Conservation (phyloP, 1,139 yeast species). For the Magnusiomyces fungicola region DNA sequence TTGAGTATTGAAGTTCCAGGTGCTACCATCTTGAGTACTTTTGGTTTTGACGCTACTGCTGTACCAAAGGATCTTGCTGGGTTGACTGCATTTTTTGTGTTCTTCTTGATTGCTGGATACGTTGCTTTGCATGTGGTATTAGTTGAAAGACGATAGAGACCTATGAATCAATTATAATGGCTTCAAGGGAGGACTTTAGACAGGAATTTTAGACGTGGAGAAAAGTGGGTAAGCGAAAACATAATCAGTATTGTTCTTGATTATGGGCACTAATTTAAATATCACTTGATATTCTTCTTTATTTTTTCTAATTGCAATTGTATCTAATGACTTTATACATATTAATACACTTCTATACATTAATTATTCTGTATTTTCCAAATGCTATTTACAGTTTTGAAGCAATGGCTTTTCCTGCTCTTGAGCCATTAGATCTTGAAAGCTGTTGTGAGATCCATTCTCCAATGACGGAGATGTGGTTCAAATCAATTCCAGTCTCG, state of each 20-base stretch:
- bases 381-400: conserved; percentile 10
- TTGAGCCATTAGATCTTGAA: conserved; percentile 26
- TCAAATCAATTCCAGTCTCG: conserved; percentile 30
- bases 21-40: conserved; percentile 88
- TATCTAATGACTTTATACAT: too few species aligned
- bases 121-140: conserved; percentile 64
- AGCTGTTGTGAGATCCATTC: conserved; percentile 28
- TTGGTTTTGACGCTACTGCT: conserved; percentile 84
- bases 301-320: too few species aligned
- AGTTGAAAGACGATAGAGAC: conserved; percentile 51
- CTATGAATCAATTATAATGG: too few species aligned
- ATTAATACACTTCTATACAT: too few species aligned
- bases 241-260: too few species aligned
- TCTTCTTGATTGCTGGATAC: conserved; percentile 64
- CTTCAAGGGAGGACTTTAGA: too few species aligned
- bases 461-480: conserved; percentile 26
- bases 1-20: conserved; percentile 97
- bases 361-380: too few species aligned
- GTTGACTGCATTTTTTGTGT: conserved; percentile 38
- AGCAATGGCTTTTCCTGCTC: conserved; percentile 29
- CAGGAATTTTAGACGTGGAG: too few species aligned
- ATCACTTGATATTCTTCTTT: too few species aligned
- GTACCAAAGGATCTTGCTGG: conserved; percentile 56
- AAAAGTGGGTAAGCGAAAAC: too few species aligned
- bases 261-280: too few species aligned